Base-by-base conservation (phyloP, 768 basidiomycete species). In the Hysterangium stoloniferum region DNA sequence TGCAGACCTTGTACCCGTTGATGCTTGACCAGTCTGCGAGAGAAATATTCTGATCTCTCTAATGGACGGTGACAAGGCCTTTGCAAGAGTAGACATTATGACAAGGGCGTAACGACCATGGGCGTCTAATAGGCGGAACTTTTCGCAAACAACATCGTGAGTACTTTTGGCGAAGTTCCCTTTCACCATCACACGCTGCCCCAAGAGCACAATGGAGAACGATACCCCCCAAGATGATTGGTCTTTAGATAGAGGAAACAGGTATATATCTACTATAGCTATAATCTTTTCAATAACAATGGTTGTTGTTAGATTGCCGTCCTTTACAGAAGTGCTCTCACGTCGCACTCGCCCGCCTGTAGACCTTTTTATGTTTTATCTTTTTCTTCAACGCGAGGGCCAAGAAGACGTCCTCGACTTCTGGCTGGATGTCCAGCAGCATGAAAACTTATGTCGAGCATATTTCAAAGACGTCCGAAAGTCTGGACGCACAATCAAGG, bases 381-480 rank as follows among this genome's bases (percentile, higher is more conserved):
- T 97, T 54, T 98, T 97, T 66, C 72, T 99, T 31, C 95, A 98
- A 64, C 80, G 92, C 31, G 95, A 99, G 68, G 89, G 91, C 22
- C 82, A 90, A 48, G 95, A 98, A 64, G 96, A 99, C 65, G 87
- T 93, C 43, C 71, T 99, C 38, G 96, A 99, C 65, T 98, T 98
- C 61, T 98, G 95, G 94, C 78, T 99, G 25, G 96, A 99, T 64
- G 96, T 98, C 5, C 93, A 96, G 59, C 96, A 98, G 68, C 96
- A 99, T 65, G 96, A 98, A 71, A 97, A 97, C 64, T 80, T 99
- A 29, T 98, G 95, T 66, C 79, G 94, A 54, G 96, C 95, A 6
- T 98, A 98, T 68, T 98, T 99, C 80, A 96, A 97, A 74, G 96
- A 98, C 66, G 82, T 99, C 47, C 85, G 89, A 61, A 93, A 94